Evolutionary conservation across 352 stramenopile genomes (phyloP), one percentile per base, ranked within the genome.

Genomic region (Phytophthora litchii): DNA sequence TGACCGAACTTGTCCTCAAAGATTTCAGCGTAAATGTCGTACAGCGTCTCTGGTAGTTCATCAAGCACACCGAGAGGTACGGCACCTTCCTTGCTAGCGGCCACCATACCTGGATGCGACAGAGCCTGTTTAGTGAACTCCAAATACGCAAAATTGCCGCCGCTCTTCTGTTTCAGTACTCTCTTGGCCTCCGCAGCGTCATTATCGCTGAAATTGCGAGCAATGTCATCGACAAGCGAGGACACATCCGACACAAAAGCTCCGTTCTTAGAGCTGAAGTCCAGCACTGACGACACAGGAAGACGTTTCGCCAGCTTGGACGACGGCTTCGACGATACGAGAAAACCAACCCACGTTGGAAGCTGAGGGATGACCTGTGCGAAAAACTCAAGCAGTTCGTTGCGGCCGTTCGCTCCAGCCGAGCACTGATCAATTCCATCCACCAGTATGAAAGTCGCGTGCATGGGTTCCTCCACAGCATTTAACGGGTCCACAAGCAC

Each of bases 1-100:
- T 86, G 74, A 23, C 86, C 86, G 46, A 93, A 95, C 66, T 95
- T 95, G 59, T 95, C 86, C 45, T 95, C 80, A 42, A 95, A 95
- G 36, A 95, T 92, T 60, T 92, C 80, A 1, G 77, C 74, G 51
- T 88, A 93, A 49, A 95, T 95, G 38, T 92, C 86, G 60, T 83
- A 88, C 23, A 95, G 61, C 13, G 82, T 85, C 63, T 93, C 74
- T 2, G 86, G 86, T 27, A 95, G 64, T 21, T 95, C 82, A 14
- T 89, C 60, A 4, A 92, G 67, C 8, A 93, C 74, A 9, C 74
- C 76, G 2, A 94, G 69, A 0, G 80, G 70, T 34, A 93, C 75
- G 14, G 55, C 57, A 1, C 71, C 78, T 27, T 86, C 73, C 19
- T 88, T 79, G 13, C 55, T 63, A 3, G 56, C 41, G 3, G 44